phyloP scores from a whole-genome alignment of 1,284 basidiomycete species.

The Singerocomus inundabilis region DNA sequence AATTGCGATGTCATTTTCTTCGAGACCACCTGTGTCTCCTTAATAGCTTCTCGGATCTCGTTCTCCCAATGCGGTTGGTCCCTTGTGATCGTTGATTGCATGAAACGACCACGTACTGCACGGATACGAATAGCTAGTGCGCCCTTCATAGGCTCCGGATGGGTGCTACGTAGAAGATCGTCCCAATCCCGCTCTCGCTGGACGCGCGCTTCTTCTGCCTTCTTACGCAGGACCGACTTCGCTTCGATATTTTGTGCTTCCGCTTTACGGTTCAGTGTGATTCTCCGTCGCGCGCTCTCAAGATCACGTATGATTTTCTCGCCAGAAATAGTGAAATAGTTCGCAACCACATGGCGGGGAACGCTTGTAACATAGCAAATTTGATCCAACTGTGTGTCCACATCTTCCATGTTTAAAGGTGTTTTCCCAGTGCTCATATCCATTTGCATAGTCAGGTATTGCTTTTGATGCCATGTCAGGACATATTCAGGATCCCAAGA shows the following conservation, averaged over 20 bases:
- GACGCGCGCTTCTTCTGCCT: slow-evolving; percentile 53
- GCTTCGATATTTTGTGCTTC: slow-evolving; percentile 42
- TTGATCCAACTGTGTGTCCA: slow-evolving; percentile 40
- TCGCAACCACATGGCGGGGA: slow-evolving; percentile 47
- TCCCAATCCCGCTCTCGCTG: slow-evolving; percentile 67
- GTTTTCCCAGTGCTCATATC: slow-evolving; percentile 45
- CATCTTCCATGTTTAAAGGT: slow-evolving; percentile 49
- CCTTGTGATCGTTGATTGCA: slow-evolving; percentile 52
- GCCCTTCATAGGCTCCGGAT: slow-evolving; percentile 50
- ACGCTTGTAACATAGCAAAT: slow-evolving; percentile 57
- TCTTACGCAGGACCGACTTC: slow-evolving; percentile 51
- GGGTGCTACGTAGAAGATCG: slow-evolving; percentile 49
- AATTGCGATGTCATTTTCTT: slow-evolving; percentile 39
- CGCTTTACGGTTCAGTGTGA: slow-evolving; percentile 28
- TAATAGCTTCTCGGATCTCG: slow-evolving; percentile 54
- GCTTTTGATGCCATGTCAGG: slow-evolving; percentile 65
- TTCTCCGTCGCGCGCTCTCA: slow-evolving; percentile 39
- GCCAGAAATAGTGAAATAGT: slow-evolving; percentile 44
- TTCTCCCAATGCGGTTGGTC: slow-evolving; percentile 59
- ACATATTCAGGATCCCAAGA: slow-evolving; percentile 62
- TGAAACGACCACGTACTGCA: slow-evolving; percentile 51
- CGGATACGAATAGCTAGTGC: slow-evolving; percentile 50
- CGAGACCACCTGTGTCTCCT: slow-evolving; percentile 50
- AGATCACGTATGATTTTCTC: slow-evolving; percentile 43
- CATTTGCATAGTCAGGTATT: slow-evolving; percentile 55